These are phyloP conservation scores for Penicillium canescens DNA, from an alignment of 495 filamentous ascomycete species.

Conservation along the genomic window DNA sequence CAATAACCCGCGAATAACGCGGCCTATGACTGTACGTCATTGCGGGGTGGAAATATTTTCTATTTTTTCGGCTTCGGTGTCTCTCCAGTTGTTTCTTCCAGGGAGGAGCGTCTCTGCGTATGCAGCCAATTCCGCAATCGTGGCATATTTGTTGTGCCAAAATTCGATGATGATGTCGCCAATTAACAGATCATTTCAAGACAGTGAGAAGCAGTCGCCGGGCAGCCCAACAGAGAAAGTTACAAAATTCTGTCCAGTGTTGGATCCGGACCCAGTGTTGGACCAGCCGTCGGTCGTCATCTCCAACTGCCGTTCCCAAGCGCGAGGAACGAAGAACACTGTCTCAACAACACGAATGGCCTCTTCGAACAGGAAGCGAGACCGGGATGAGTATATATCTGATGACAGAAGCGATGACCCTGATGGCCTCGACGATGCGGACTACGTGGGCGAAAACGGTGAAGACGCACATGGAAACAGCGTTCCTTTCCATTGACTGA, in stretches of 20 bases:
- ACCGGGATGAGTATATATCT: neutral
- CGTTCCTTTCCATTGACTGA: neutral
- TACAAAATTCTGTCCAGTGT: too few species aligned
- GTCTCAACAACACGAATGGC: neutral
- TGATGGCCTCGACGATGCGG: conserved; percentile 2
- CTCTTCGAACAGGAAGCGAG: conserved; percentile 6
- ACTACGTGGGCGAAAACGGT: conserved; percentile 2
- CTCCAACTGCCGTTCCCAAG: neutral
- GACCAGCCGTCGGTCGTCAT: conserved; percentile 5
- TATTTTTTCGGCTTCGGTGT: too few species aligned
- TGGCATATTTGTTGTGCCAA: conserved; percentile 38
- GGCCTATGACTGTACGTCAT: too few species aligned
- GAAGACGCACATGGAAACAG: neutral
- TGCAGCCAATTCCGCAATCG: conserved; percentile 30
- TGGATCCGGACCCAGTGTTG: conserved; percentile 4
- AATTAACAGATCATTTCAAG: conserved; percentile 31
- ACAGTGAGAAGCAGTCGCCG: too few species aligned
- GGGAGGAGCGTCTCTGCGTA: too few species aligned
- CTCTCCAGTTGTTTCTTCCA: too few species aligned
- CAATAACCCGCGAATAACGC: too few species aligned
- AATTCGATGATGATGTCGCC: conserved; percentile 39
- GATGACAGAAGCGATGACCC: conserved; percentile 7
- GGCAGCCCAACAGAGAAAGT: too few species aligned
- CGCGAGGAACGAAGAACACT: neutral
- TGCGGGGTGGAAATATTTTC: too few species aligned